Evolutionary conservation across 805 yeast genomes (phyloP).

Genomic region (Tetrapisispora taiwanensis): DNA sequence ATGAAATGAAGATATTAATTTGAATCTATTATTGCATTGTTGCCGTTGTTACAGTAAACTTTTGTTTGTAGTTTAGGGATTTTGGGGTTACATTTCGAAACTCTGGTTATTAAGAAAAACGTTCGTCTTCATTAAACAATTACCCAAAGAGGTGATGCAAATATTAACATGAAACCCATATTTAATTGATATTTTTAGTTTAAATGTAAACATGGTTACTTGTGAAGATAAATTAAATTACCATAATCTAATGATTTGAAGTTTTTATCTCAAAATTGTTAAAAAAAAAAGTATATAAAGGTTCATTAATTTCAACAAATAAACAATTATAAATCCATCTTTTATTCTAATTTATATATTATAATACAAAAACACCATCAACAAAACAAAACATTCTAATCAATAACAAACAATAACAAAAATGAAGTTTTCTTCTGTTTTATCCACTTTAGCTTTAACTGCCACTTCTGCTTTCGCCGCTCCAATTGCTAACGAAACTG

Average conservation of each 20-base stretch:
- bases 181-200: no score
- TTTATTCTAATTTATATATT: no score
- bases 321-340: not conserved
- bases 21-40: no score
- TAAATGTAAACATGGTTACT: no score
- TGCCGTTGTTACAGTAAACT: no score
- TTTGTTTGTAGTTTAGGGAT: not conserved
- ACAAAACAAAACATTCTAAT: not conserved
- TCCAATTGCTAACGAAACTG: slow-evolving; percentile 16
- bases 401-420: slow-evolving; percentile 1
- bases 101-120: not conserved
- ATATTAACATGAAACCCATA: not conserved
- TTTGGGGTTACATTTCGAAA: not conserved
- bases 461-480: slow-evolving; percentile 12
- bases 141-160: not conserved
- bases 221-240: no score
- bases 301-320: not conserved
- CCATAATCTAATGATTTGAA: no score
- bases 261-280: not conserved
- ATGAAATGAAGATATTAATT: no score
- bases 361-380: not conserved
- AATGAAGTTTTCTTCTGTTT: slow-evolving; percentile 15
- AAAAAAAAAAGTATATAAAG: not conserved
- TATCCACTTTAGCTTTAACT: slow-evolving; percentile 9
- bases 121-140: not conserved